These are phyloP conservation scores for Sclerotinia subarctica DNA, from an alignment of 2,329 filamentous ascomycete genomes.

Conservation along the genomic window DNA sequence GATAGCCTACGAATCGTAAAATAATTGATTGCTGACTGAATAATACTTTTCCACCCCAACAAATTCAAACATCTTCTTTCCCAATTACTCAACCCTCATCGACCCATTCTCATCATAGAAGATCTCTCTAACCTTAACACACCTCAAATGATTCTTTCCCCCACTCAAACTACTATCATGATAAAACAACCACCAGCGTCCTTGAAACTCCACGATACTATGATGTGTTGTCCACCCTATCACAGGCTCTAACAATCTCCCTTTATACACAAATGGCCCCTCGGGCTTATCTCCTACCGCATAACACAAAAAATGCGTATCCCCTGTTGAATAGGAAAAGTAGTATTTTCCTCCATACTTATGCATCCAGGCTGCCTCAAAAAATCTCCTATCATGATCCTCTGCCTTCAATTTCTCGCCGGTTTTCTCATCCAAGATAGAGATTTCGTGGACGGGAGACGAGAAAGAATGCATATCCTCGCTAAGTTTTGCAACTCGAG, in stretches of 20 bases:
- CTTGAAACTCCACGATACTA: slow-evolving; percentile 70
- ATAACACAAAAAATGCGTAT: slow-evolving; percentile 72
- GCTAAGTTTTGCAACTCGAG: slow-evolving; percentile 62
- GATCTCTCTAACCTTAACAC: slow-evolving; percentile 73
- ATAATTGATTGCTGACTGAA: neutral
- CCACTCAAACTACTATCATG: slow-evolving; percentile 69
- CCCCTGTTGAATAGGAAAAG: slow-evolving; percentile 75
- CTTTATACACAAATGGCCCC: slow-evolving; percentile 71
- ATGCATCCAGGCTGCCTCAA: slow-evolving; percentile 79
- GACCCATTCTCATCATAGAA: slow-evolving; percentile 64
- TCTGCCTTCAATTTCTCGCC: slow-evolving; percentile 58
- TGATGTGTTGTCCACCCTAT: slow-evolving; percentile 81
- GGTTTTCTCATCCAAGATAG: slow-evolving; percentile 58
- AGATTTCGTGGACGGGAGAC: slow-evolving; percentile 54
- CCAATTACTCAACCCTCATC: slow-evolving; percentile 44
- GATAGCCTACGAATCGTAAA: neutral
- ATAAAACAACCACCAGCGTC: slow-evolving; percentile 71
- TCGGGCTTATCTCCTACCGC: slow-evolving; percentile 61
- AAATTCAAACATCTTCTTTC: neutral
- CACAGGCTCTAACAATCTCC: slow-evolving; percentile 71
- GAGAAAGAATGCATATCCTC: slow-evolving; percentile 65
- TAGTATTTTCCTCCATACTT: slow-evolving; percentile 68
- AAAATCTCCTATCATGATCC: slow-evolving; percentile 73
- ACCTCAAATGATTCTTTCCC: slow-evolving; percentile 68
- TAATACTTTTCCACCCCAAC: neutral